These are phyloP conservation scores for Amoeboaphelidium protococcarum DNA, from an alignment of 371 early-diverging fungal species.

Conservation along the genomic window DNA sequence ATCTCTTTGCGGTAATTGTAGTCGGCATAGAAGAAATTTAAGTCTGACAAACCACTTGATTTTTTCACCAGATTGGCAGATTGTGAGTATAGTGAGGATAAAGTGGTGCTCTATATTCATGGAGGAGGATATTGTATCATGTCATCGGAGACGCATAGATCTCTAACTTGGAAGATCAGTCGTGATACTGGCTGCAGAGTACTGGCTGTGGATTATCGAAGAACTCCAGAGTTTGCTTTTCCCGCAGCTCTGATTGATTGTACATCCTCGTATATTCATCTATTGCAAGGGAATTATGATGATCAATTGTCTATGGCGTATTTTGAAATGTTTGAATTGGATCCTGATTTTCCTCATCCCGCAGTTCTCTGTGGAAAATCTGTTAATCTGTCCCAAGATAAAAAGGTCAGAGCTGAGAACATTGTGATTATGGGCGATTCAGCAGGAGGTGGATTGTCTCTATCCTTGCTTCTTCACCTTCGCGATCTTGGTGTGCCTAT, in stretches of 20 bases:
- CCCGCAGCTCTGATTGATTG: constrained; percentile 57
- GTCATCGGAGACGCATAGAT: constrained; percentile 18
- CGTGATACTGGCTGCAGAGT: constrained; percentile 12
- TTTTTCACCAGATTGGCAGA: too few species aligned
- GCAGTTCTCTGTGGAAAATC: not conserved
- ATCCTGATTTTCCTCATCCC: not conserved
- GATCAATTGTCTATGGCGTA: too few species aligned
- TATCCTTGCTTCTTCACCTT: constrained; percentile 10
- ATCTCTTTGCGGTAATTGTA: too few species aligned
- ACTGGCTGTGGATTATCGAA: constrained; percentile 35
- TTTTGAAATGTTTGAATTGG: not conserved
- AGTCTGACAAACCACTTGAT: too few species aligned
- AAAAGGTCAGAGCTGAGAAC: constrained; percentile 7
- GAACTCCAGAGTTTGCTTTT: constrained; percentile 55
- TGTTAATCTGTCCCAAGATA: not conserved
- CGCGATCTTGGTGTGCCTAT: constrained; percentile 8
- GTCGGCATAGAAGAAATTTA: too few species aligned
- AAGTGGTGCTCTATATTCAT: constrained; percentile 24
- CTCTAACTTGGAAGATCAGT: constrained; percentile 13
- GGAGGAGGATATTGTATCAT: constrained; percentile 40
- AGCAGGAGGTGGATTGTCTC: constrained; percentile 37
- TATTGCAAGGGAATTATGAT: too few species aligned
- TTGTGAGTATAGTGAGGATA: too few species aligned
- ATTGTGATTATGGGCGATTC: constrained; percentile 54
- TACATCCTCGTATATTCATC: constrained; percentile 33